These are phyloP conservation scores for Phytophthora rubi DNA, from an alignment of 352 stramenopile species.

Conservation along the genomic window DNA sequence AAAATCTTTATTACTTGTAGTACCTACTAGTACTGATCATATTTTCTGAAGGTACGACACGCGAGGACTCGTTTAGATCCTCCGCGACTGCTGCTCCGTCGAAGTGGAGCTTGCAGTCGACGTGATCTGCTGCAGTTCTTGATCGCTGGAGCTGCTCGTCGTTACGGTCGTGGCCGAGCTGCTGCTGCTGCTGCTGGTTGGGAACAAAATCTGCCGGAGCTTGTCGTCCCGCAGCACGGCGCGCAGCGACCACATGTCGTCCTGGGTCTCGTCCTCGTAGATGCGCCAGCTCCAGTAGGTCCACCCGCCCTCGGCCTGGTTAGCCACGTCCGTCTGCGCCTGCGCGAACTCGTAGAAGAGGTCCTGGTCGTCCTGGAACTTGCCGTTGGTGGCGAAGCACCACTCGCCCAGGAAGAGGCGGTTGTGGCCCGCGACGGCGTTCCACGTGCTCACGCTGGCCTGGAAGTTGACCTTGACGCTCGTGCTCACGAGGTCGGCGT, in stretches of 20 bases:
- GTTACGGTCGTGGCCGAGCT: conserved; percentile 14
- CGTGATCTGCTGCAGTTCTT: conserved; percentile 3
- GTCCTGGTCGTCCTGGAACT: conserved; percentile 54
- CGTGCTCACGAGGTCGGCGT: conserved; percentile 54
- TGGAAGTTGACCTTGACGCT: conserved; percentile 55
- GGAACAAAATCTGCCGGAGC: conserved; percentile 40
- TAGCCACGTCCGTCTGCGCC: conserved; percentile 57
- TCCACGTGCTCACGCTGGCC: conserved; percentile 48
- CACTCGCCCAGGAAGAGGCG: conserved; percentile 70
- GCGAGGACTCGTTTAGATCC: background rate
- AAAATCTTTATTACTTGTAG: no score
- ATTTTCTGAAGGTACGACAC: no score
- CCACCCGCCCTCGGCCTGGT: conserved; percentile 63
- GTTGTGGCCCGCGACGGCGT: conserved; percentile 41
- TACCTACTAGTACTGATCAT: no score
- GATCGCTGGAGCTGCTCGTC: conserved; percentile 10
- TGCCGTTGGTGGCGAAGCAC: conserved; percentile 63
- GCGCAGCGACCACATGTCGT: conserved; percentile 74
- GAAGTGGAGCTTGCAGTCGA: conserved; percentile 6
- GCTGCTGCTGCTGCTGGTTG: conserved; percentile 17
- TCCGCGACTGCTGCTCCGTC: conserved; percentile 24
- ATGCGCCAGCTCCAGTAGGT: conserved; percentile 82
- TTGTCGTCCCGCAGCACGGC: conserved; percentile 58
- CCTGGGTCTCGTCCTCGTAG: conserved; percentile 60
- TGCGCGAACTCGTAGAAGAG: conserved; percentile 59